Percentiles rank a stretch among this genome's conserved stretches.
Evolutionary conservation across 306 rosid species (phyloP).

Genomic region (Cucumis hystrix): DNA sequence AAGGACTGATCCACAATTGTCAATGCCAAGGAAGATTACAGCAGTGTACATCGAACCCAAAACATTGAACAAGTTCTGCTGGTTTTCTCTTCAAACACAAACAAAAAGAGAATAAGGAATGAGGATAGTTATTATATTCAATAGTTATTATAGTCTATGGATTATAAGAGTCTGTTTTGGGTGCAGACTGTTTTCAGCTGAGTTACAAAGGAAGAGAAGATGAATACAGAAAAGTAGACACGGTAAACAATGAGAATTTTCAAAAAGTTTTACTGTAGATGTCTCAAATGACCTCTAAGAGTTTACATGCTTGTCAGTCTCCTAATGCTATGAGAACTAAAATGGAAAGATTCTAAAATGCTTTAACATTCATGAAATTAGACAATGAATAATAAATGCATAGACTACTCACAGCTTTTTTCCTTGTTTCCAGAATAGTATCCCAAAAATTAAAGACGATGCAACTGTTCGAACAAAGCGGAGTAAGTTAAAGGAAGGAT

Average conservation of each 20-base stretch:
- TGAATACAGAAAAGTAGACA: too few species aligned
- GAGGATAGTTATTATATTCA: too few species aligned
- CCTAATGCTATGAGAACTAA: background rate
- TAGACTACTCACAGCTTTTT: slow-evolving; percentile 16
- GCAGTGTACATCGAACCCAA: slow-evolving; percentile 32
- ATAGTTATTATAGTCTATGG: too few species aligned
- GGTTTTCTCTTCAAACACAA: slow-evolving; percentile 18
- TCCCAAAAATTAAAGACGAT: slow-evolving; percentile 21
- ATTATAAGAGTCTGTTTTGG: too few species aligned
- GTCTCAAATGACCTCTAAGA: too few species aligned
- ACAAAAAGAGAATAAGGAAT: background rate
- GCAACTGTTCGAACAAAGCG: slow-evolving; percentile 13
- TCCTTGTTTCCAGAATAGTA: slow-evolving; percentile 26
- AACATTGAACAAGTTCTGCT: slow-evolving; percentile 29
- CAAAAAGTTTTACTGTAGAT: too few species aligned
- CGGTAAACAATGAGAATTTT: too few species aligned
- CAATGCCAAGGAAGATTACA: slow-evolving; percentile 30
- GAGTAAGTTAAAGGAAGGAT: slow-evolving; percentile 27
- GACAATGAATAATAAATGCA: background rate
- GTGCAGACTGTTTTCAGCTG: too few species aligned
- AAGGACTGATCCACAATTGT: slow-evolving; percentile 24
- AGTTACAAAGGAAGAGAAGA: too few species aligned
- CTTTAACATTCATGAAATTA: background rate
- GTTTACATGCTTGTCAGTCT: background rate
- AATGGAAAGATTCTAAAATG: background rate